Conservation (phyloP, 2,329 filamentous ascomycete genomes). For the Aureobasidium sp. region DNA sequence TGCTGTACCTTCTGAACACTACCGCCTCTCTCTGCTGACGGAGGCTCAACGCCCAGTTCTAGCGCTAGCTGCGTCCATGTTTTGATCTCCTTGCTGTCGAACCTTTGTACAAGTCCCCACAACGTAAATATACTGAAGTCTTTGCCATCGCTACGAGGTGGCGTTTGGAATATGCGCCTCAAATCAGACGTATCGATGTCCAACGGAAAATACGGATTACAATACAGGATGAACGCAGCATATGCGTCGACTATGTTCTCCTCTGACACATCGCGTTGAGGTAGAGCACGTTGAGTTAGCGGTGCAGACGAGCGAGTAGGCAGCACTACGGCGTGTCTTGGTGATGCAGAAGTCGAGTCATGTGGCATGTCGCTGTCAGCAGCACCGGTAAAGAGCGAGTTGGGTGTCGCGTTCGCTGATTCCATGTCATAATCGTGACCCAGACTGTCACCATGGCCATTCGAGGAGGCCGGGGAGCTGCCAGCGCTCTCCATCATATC, state of each 20-base stretch:
- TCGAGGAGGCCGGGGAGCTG: not conserved
- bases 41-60: conserved; percentile 79
- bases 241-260: conserved; percentile 73
- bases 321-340: not conserved
- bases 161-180: conserved; percentile 65
- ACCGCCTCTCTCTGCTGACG: conserved; percentile 65
- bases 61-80: conserved; percentile 86
- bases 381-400: conserved; percentile 1
- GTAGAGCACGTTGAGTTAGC: conserved; percentile 38
- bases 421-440: not conserved
- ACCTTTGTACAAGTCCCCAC: conserved; percentile 67
- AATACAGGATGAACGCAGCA: conserved; percentile 76
- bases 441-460: not conserved
- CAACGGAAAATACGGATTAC: conserved; percentile 72
- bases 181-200: conserved; percentile 62
- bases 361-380: not conserved
- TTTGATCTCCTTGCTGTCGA: conserved; percentile 76
- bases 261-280: conserved; percentile 58
- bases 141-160: conserved; percentile 81
- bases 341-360: not conserved
- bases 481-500: conserved; percentile 3
- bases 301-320: not conserved
- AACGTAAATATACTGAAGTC: conserved; percentile 69
- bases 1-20: conserved; percentile 92
- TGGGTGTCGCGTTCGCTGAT: conserved; percentile 1